Evolutionary conservation across 2,329 filamentous ascomycete species (phyloP).

Genomic region (Ophiobolus disseminans): DNA sequence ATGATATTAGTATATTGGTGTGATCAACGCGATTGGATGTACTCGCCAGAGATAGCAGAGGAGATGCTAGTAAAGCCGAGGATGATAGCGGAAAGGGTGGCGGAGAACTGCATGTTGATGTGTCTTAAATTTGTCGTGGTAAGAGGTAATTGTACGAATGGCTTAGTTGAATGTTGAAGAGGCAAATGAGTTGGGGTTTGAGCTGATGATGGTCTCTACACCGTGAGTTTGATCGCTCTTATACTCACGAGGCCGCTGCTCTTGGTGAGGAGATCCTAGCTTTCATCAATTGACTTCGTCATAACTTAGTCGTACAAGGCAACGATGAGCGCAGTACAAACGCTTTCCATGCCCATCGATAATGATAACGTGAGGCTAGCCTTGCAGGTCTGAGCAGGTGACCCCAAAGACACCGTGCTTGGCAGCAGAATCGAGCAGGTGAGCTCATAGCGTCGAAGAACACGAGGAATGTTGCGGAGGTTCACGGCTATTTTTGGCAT

Average conservation of each 20-base stretch:
- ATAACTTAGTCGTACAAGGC: slow-evolving; percentile 25
- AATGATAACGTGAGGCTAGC: slow-evolving; percentile 26
- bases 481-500: slow-evolving; percentile 42
- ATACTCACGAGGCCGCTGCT: slow-evolving; percentile 31
- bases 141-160: not conserved
- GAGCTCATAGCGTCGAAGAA: slow-evolving; percentile 40
- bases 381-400: slow-evolving; percentile 34
- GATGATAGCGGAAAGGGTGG: slow-evolving; percentile 28
- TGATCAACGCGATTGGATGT: not conserved
- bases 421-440: slow-evolving; percentile 27
- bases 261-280: slow-evolving; percentile 15
- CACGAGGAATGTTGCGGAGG: slow-evolving; percentile 38
- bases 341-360: slow-evolving; percentile 28
- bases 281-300: slow-evolving; percentile 26
- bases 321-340: slow-evolving; percentile 30
- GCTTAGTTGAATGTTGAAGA: not conserved
- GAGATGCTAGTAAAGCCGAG: slow-evolving; percentile 39
- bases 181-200: slow-evolving; percentile 8
- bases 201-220: slow-evolving; percentile 25
- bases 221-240: slow-evolving; percentile 27
- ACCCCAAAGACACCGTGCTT: slow-evolving; percentile 27
- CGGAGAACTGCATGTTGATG: slow-evolving; percentile 45
- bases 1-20: slow-evolving; percentile 5
- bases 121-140: slow-evolving; percentile 1
- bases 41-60: slow-evolving; percentile 43